These are phyloP conservation scores for Tilletiaria anomala DNA, from an alignment of 1,284 basidiomycete genomes.

Conservation along the genomic window DNA sequence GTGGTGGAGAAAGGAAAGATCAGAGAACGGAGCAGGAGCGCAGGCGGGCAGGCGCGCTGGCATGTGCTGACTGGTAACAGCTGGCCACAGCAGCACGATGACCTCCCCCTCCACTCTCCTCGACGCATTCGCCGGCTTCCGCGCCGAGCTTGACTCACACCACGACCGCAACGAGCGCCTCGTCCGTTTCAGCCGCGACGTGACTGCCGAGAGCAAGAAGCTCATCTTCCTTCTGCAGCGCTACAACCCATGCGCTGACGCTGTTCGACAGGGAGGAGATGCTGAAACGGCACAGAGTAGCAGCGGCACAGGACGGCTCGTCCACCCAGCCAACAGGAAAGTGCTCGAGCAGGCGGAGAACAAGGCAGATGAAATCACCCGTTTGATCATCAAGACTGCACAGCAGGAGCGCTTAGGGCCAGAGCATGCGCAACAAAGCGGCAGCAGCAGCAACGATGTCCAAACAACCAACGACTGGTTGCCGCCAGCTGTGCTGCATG, in stretches of 20 bases:
- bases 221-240: constrained; percentile 86
- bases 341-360: background rate
- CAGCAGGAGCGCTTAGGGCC: background rate
- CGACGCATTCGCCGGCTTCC: constrained; percentile 22
- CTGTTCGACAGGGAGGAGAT: background rate
- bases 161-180: constrained; percentile 51
- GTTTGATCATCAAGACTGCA: background rate
- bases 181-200: constrained; percentile 64
- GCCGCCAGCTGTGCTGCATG: too few species aligned
- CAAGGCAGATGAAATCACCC: background rate
- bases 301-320: background rate
- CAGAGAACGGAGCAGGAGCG: too few species aligned
- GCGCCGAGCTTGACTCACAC: constrained; percentile 30
- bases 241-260: constrained; percentile 9
- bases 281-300: background rate
- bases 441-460: too few species aligned
- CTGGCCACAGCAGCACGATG: too few species aligned
- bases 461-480: too few species aligned
- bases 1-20: too few species aligned
- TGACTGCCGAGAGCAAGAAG: constrained; percentile 86
- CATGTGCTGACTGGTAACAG: too few species aligned
- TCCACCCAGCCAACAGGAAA: background rate
- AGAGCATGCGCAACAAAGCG: background rate
- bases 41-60: too few species aligned
- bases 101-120: too few species aligned